phyloP scores from a whole-genome alignment of 306 rosid genomes.

The Pyrus bretschneideri region DNA sequence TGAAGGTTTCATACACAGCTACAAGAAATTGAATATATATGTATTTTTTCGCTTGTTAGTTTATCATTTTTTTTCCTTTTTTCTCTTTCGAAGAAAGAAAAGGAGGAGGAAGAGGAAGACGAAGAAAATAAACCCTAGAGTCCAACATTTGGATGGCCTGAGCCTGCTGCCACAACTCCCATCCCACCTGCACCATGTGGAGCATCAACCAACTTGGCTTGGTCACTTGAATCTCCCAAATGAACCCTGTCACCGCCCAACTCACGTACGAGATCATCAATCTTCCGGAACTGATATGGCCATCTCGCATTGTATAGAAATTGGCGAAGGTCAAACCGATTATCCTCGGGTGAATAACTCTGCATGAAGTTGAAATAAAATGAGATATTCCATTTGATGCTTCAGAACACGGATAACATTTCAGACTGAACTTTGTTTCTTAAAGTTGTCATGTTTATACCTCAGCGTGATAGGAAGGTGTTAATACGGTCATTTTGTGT shows the following conservation, averaged over 20 bases:
- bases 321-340: conserved; percentile 84
- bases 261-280: conserved; percentile 70
- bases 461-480: conserved; percentile 98
- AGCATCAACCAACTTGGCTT: conserved; percentile 29
- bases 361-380: conserved; percentile 15
- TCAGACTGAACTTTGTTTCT: not conserved
- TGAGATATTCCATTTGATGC: not conserved
- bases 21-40: not conserved
- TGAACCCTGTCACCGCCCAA: conserved; percentile 42
- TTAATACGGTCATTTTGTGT: conserved; percentile 85
- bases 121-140: conserved; percentile 9
- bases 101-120: not conserved
- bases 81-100: not conserved
- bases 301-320: conserved; percentile 82
- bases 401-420: not conserved
- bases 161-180: conserved; percentile 93
- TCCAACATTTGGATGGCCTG: conserved; percentile 90
- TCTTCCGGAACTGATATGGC: conserved; percentile 85
- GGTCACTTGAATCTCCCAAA: conserved; percentile 31
- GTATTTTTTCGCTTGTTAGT: not conserved
- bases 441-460: conserved; percentile 35
- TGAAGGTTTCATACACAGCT: not conserved
- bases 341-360: conserved; percentile 98
- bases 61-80: not conserved
- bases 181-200: conserved; percentile 60